Base-by-base conservation (phyloP, 192 early-diverging fungal species). In the Gigaspora rosea region DNA sequence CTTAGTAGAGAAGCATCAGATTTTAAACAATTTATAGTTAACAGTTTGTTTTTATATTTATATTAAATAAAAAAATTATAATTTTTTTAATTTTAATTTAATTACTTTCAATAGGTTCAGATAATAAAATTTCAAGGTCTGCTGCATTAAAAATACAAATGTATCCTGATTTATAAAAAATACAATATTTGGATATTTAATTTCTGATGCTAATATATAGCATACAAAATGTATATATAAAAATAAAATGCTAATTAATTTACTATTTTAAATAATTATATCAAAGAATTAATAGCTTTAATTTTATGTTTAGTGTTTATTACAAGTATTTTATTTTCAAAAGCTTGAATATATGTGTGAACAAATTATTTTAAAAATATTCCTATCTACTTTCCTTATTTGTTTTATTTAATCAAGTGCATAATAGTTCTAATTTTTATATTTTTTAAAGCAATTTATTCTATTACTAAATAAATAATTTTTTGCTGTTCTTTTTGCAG, bases 11-110 rank as follows among this genome's bases (percentile, higher is more conserved):
- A 86, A 18, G 85, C 91, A 8, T 80, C 86, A 18, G 91, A 92
- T 35, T 81, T 97, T 35, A 94, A 93, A 8, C 84, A 91, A 20
- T 97, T 97, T 80, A 72, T 94, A 36, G 73, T 81, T 27, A 88
- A 91, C 66, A 88, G 90, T 91, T 82, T 11, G 15, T 50, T 46
- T 72, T 18, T 9, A 22, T 68, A 2, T 8, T 49, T n/a, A 32
- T 20, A 64, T 41, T 33, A 13, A 64, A 33, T 64, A 13, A 13
- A 16, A 35, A n/a, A n/a, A 10, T 41, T 41, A 41, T 41, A 15
- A 64, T 64, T 10, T 15, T 3, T 48, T 48, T 8, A 15, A 16
- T 27, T 52, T 49, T 48, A 61, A 10, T 47, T 59, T 48, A 20
- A 36, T 36, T 57, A 36, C 15, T n/a, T 33, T 72, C 11, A 36